Evolutionary conservation across 2,329 filamentous ascomycete species (phyloP), one percentile per base, ranked within the genome.

Genomic region (Elsinoe australis): DNA sequence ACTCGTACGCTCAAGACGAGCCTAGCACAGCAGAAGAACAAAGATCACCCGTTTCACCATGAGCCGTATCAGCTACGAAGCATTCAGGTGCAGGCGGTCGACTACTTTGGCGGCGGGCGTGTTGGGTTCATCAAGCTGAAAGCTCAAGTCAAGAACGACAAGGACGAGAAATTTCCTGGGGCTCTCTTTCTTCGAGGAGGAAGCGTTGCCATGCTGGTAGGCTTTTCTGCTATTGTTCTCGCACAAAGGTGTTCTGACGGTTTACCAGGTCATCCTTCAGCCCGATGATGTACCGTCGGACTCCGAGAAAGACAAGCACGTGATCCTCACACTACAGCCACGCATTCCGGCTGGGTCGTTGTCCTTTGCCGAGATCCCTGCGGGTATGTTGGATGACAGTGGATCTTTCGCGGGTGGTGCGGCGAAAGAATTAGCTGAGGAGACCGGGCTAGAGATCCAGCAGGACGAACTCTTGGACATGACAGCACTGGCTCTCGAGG

Each of bases 341-440:
- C 71, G 77, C 19, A 71, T 78, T 8, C 72, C 77, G 3, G 73
- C 75, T 1, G 74, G 72, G 0, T 74, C 71, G 1, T 65, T 80
- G 3, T 63, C 70, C 1, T 74, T 80, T 50, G 56, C 68, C 9
- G 77, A 80, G 57, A 70, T 80, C 6, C 77, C 77, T 2, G 77
- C 77, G 1, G 77, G 77, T 14, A 79, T 80, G 75, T 64, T 80
- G 1, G 77, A 80, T 53, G 73, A 74, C 51, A 64, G 62, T 29
- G 71, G 72, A 7, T 70, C 69, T 0, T 76, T 80, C 52, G 64
- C 68, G 1, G 75, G 76, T 5, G 71, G 67, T 7, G 77, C 77
- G 0, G 75, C 74, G 2, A 70, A 72, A 42, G 76, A 80, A 53
- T 75, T 80, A 28, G 55, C 70, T 22, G 75, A 80, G 57, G 77